Base-by-base conservation (phyloP, 163 green algal genomes). In the Scenedesmus sp. region DNA sequence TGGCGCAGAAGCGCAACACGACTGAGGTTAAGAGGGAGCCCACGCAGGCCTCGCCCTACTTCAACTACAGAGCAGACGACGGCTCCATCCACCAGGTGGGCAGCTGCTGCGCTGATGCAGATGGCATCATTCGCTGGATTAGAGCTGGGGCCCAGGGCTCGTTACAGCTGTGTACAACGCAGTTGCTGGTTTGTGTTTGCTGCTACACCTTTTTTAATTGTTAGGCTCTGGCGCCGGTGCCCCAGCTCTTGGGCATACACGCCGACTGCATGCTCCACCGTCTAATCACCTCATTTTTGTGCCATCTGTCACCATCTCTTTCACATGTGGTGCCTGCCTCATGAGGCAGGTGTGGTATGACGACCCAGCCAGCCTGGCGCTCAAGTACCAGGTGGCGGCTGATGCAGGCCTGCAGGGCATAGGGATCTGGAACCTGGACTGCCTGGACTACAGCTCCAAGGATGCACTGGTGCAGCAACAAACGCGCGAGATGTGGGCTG, bases 291-390 rank as follows among this genome's bases (percentile, higher is more conserved):
- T 9, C 0, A n/a, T 34, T 86, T 62, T 26, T 8, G 6, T 64
- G 34, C 18, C 4, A n/a, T 88, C 15, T 9, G 1, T 55, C 4
- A 60, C 81, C 18, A 34, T 8, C 6, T 8, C 34, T 13, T 46
- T 52, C 9, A n/a, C 12, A 46, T 12, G n/a, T 60, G 7, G 46
- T 59, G 4, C 52, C 13, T 3, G 12, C 20, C 55, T 82, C 34
- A 46, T 46, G 34, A 46, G 34, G 84, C 87, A 96, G 94, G 85
- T 96, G 54, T 96, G 94, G 94, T 96, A 85, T 82, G 92, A 96
- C 85, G 52, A 94, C 84, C 87, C 94, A 0, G 18, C 55, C 52
- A 94, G 82, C 84, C 73, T 96, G 59, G 13, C 60, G 15, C 5
- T 34, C 0, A 96, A 95, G 84, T 94, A 82, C 23, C 62, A n/a